Evolutionary conservation across 2,329 filamentous ascomycete species (phyloP).

Genomic region (Neonectria sp.): DNA sequence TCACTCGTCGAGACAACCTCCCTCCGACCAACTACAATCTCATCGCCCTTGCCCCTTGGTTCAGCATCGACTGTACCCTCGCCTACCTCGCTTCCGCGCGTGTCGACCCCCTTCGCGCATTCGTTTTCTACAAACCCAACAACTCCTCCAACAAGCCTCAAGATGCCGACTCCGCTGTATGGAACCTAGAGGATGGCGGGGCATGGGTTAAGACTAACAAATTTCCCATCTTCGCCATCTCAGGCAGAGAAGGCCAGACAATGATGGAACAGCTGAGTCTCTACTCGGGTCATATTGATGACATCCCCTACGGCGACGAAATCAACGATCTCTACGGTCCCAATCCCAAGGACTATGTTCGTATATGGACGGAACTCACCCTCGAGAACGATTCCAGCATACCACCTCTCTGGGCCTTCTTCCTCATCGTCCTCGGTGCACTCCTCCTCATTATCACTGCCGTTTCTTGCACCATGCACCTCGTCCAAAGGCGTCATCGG

Average conservation of each 20-base stretch:
- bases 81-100: constrained; percentile 78
- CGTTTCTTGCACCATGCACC: constrained; percentile 82
- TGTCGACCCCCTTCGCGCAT: constrained; percentile 71
- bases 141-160: constrained; percentile 75
- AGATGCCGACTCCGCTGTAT: constrained; percentile 72
- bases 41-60: constrained; percentile 91
- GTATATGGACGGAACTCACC: constrained; percentile 71
- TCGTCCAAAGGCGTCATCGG: constrained; percentile 81
- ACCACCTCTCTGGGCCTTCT: constrained; percentile 87
- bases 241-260: constrained; percentile 74
- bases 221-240: constrained; percentile 88
- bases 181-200: constrained; percentile 79
- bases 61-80: constrained; percentile 78
- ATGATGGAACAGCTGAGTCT: constrained; percentile 80
- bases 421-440: constrained; percentile 79
- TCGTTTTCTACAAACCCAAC: constrained; percentile 75
- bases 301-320: constrained; percentile 71
- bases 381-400: constrained; percentile 65
- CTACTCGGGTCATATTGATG: constrained; percentile 83
- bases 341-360: constrained; percentile 71
- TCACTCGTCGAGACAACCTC: constrained; percentile 80
- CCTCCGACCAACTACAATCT: constrained; percentile 78
- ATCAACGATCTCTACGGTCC: constrained; percentile 69
- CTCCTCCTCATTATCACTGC: constrained; percentile 76
- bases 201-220: constrained; percentile 80